These are phyloP conservation scores for Protea cynaroides DNA, from an alignment of 164 flowering plant species.

Conservation along the genomic window DNA sequence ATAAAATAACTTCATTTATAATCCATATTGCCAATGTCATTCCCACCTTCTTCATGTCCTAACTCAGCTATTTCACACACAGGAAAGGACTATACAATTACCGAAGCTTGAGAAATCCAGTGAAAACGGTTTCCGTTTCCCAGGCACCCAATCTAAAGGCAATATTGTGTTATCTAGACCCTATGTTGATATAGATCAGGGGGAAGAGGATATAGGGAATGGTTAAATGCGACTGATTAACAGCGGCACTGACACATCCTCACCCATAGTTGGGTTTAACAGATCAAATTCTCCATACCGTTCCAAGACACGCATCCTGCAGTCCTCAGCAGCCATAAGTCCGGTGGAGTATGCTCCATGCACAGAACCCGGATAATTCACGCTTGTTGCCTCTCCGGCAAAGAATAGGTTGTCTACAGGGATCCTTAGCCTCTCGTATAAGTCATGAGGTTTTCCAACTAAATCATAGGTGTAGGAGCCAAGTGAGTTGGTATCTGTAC, in stretches of 20 bases:
- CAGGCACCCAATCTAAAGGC: neutral
- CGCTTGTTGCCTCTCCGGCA: constrained; percentile 93
- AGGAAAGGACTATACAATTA: too few relatives aligned
- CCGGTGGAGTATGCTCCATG: constrained; percentile 97
- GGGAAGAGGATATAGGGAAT: neutral
- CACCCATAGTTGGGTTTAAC: constrained; percentile 66
- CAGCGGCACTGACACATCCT: constrained; percentile 61
- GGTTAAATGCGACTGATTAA: constrained; percentile 72
- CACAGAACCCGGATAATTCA: constrained; percentile 73
- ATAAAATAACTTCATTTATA: too few relatives aligned
- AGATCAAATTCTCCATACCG: constrained; percentile 66
- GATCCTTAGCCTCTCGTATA: constrained; percentile 73
- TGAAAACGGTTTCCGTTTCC: neutral
- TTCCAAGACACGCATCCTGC: constrained; percentile 85
- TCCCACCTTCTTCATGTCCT: too few relatives aligned
- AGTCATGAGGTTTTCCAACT: constrained; percentile 86
- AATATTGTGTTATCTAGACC: constrained; percentile 4
- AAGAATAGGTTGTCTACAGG: constrained; percentile 94
- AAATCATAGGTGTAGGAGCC: constrained; percentile 87
- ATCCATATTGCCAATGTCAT: too few relatives aligned
- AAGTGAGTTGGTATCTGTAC: constrained; percentile 64
- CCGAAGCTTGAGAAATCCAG: too few relatives aligned
- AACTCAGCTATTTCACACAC: too few relatives aligned
- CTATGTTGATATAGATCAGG: constrained; percentile 9
- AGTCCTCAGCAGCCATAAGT: constrained; percentile 89